Conservation (phyloP, 805 yeast genomes). For the Pachysolen tannophilus region DNA sequence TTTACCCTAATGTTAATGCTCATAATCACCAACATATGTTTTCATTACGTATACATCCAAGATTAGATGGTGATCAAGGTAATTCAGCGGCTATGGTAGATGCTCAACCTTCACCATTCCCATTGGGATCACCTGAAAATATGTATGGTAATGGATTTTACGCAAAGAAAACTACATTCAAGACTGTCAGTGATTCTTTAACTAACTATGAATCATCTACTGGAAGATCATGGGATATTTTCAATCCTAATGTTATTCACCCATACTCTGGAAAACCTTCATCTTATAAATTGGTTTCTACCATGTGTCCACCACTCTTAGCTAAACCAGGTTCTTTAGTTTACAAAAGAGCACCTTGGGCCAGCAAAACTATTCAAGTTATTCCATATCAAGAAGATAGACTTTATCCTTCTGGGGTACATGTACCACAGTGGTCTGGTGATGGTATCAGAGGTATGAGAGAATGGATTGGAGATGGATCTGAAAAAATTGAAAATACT, state of each 20-base stretch:
- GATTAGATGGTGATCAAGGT: slow-evolving; percentile 73
- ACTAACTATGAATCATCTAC: slow-evolving; percentile 54
- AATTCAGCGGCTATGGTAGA: slow-evolving; percentile 68
- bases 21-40: slow-evolving; percentile 85
- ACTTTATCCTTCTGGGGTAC: slow-evolving; percentile 75
- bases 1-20: slow-evolving; percentile 74
- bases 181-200: slow-evolving; percentile 59
- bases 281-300: slow-evolving; percentile 69
- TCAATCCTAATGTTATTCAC: slow-evolving; percentile 62
- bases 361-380: slow-evolving; percentile 56
- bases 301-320: slow-evolving; percentile 64
- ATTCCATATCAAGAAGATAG: slow-evolving; percentile 68
- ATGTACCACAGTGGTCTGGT: slow-evolving; percentile 68
- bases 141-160: slow-evolving; percentile 73
- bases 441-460: slow-evolving; percentile 60
- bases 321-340: slow-evolving; percentile 72
- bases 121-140: slow-evolving; percentile 61
- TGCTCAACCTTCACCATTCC: slow-evolving; percentile 49
- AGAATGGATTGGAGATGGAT: slow-evolving; percentile 60
- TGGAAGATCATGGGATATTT: slow-evolving; percentile 70
- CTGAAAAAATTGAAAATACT: slow-evolving; percentile 50
- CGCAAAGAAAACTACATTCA: slow-evolving; percentile 56
- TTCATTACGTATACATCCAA: slow-evolving; percentile 70
- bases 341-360: slow-evolving; percentile 79
- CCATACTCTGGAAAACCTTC: slow-evolving; percentile 69